These are phyloP conservation scores for Vitis rotundifolia DNA, from an alignment of 164 flowering plant genomes.

Conservation along the genomic window DNA sequence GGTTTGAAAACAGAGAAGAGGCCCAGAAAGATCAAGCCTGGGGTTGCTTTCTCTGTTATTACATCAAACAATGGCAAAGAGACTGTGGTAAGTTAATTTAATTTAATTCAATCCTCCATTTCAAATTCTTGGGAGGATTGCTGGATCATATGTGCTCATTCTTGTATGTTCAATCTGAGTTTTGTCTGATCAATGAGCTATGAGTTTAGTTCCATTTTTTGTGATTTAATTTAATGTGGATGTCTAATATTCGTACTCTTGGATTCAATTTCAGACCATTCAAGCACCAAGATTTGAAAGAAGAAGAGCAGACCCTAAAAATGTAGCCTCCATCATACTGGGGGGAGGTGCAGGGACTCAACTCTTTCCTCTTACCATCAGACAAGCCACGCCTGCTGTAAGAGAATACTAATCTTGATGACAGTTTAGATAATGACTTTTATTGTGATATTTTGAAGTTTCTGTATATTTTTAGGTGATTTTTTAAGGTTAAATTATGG, in stretches of 20 bases:
- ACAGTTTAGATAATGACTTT: background rate
- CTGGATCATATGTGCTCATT: background rate
- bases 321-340: conserved; percentile 77
- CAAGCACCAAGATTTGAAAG: conserved; percentile 42
- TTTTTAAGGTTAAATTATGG: background rate
- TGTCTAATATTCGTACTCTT: background rate
- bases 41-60: conserved; percentile 54
- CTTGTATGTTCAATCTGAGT: background rate
- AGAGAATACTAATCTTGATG: conserved; percentile 16
- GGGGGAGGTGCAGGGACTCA: conserved; percentile 89
- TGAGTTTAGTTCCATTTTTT: background rate
- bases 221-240: background rate
- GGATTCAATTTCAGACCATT: conserved; percentile 34
- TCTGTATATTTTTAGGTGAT: background rate
- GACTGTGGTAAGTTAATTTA: conserved; percentile 41
- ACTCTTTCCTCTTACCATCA: conserved; percentile 80
- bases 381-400: conserved; percentile 89
- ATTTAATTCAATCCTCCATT: background rate
- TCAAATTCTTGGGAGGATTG: background rate
- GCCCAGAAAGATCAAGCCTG: conserved; percentile 36
- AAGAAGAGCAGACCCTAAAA: conserved; percentile 60
- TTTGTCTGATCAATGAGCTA: background rate
- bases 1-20: conserved; percentile 28
- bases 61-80: conserved; percentile 55
- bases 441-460: background rate